Evolutionary conservation across 2,329 filamentous ascomycete genomes (phyloP).

Genomic region (Basipetospora sp.): DNA sequence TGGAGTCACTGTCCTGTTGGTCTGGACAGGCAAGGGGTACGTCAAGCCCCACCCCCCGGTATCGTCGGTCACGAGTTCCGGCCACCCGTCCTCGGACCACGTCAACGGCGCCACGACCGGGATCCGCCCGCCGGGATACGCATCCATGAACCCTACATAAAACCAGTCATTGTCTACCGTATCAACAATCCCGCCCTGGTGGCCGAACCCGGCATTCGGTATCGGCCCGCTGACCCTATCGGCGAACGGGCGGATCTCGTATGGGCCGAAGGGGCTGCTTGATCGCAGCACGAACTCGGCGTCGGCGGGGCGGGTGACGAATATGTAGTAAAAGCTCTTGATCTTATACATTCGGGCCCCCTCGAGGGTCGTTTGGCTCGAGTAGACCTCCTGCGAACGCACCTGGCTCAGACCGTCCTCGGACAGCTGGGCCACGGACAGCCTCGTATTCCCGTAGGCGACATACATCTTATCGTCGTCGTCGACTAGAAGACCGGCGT

Average conservation of each 20-base stretch:
- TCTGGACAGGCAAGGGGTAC: slow-evolving; percentile 22
- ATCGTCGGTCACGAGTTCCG: slow-evolving; percentile 23
- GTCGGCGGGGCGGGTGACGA: slow-evolving; percentile 13
- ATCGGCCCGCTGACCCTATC: not conserved
- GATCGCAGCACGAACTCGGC: slow-evolving; percentile 2
- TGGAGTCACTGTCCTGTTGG: slow-evolving; percentile 10
- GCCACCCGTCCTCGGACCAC: slow-evolving; percentile 35
- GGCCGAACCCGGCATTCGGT: slow-evolving; percentile 22
- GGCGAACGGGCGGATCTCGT: slow-evolving; percentile 3
- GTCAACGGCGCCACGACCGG: slow-evolving; percentile 38
- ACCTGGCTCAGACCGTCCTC: slow-evolving; percentile 27
- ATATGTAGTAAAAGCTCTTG: slow-evolving; percentile 41
- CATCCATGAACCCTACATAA: slow-evolving; percentile 39
- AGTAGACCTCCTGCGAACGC: slow-evolving; percentile 29
- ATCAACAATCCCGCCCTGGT: slow-evolving; percentile 40
- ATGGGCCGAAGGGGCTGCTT: slow-evolving; percentile 1
- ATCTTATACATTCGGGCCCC: slow-evolving; percentile 43
- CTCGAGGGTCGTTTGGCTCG: slow-evolving; percentile 22
- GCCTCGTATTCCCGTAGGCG: slow-evolving; percentile 33
- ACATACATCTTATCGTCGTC: slow-evolving; percentile 46
- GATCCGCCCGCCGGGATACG: slow-evolving; percentile 38
- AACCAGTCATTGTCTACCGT: slow-evolving; percentile 39
- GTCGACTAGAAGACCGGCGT: slow-evolving; percentile 42
- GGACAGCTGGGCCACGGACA: slow-evolving; percentile 36
- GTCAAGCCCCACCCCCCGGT: slow-evolving; percentile 29